These are phyloP conservation scores for Camelina hispida DNA, from an alignment of 345 rosid genomes.

Conservation along the genomic window DNA sequence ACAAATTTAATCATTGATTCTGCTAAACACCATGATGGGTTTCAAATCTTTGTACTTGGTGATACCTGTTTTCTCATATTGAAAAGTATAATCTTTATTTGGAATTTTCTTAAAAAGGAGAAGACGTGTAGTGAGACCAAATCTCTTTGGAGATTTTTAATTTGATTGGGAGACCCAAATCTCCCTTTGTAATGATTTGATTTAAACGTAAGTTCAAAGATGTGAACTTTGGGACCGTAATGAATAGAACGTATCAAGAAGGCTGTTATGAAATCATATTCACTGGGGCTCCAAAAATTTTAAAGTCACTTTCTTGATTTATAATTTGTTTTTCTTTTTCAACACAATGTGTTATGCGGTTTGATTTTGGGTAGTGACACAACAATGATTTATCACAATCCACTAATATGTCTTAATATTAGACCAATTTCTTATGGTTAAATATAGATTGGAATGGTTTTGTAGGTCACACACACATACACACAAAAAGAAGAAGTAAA, in stretches of 20 bases:
- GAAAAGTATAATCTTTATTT: conserved; percentile 13
- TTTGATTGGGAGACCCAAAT: conserved; percentile 30
- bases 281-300: conserved; percentile 1
- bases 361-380: not conserved
- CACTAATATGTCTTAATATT: not conserved
- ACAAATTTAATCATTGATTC: not conserved
- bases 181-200: conserved; percentile 27
- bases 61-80: conserved; percentile 6
- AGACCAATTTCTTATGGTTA: not conserved
- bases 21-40: conserved; percentile 17
- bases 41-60: conserved; percentile 1
- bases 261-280: conserved; percentile 35
- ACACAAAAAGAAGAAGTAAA: not conserved
- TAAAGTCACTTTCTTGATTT: conserved; percentile 20
- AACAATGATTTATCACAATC: not conserved
- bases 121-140: conserved; percentile 28
- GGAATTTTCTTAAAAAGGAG: conserved; percentile 19
- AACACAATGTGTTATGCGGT: not conserved
- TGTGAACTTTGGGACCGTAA: conserved; percentile 39
- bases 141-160: conserved; percentile 13
- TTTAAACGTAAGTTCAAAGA: conserved; percentile 35
- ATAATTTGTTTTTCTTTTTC: not conserved
- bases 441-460: conserved; percentile 3
- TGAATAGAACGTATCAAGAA: conserved; percentile 38
- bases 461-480: not conserved